Conservation (phyloP, 768 basidiomycete genomes). For the Boletus reticulatus region DNA sequence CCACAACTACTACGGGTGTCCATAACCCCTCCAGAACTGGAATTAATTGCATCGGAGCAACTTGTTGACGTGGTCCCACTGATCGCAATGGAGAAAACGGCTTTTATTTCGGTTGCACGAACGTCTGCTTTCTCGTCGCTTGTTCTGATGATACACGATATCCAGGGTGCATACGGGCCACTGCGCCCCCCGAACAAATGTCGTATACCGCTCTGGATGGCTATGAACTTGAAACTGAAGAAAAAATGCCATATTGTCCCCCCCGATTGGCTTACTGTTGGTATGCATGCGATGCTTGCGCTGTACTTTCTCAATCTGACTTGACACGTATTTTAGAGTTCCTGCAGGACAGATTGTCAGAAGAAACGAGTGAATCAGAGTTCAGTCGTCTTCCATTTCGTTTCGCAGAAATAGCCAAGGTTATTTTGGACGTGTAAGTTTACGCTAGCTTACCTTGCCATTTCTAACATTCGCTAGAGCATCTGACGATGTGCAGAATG, state of each 20-base stretch:
- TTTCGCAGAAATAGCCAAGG: conserved; percentile 87
- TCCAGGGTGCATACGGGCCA: conserved; percentile 89
- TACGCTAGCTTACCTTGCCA: neutral
- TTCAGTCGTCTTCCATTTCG: conserved; percentile 86
- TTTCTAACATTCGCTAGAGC: conserved; percentile 51
- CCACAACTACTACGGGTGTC: conserved; percentile 69
- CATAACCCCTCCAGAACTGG: conserved; percentile 81
- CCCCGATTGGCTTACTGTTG: conserved; percentile 85
- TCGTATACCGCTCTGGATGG: conserved; percentile 95
- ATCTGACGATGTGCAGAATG: conserved; percentile 81
- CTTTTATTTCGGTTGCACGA: conserved; percentile 78
- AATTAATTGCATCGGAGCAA: conserved; percentile 83
- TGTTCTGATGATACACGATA: conserved; percentile 6
- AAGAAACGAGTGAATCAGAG: conserved; percentile 68
- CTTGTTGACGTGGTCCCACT: conserved; percentile 84
- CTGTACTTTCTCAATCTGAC: neutral
- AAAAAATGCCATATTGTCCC: conserved; percentile 92
- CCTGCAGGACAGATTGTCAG: conserved; percentile 67
- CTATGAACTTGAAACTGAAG: conserved; percentile 89
- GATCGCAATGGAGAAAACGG: conserved; percentile 87
- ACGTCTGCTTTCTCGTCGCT: conserved; percentile 6
- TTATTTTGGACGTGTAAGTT: conserved; percentile 84
- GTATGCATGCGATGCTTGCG: conserved; percentile 42
- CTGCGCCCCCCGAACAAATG: conserved; percentile 84
- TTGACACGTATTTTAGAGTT: conserved; percentile 52